Percentiles rank a stretch among this genome's conserved stretches.
These are phyloP conservation scores for Trametes pubescens DNA, from an alignment of 1,284 basidiomycete species.

Conservation along the genomic window DNA sequence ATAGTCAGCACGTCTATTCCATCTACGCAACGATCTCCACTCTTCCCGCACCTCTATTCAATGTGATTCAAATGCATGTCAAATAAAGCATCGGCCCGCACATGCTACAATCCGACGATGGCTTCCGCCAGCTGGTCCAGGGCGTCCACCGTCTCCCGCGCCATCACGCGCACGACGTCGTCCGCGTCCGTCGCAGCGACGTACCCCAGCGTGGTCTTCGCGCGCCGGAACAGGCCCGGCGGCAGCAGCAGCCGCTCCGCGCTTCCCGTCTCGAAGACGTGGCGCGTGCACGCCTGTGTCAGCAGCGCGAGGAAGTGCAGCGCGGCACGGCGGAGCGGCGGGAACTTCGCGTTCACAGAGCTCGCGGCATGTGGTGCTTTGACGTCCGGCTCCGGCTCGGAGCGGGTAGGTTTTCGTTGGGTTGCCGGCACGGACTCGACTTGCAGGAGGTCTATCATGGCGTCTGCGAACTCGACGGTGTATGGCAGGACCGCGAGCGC, in stretches of 20 bases:
- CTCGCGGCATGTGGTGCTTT: conserved; percentile 48
- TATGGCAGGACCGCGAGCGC: conserved; percentile 72
- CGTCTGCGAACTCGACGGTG: conserved; percentile 64
- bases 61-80: conserved; percentile 14
- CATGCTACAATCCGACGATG: conserved; percentile 50
- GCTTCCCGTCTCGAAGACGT: conserved; percentile 53
- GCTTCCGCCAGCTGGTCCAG: conserved; percentile 61
- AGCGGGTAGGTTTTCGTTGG: conserved; percentile 21
- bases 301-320: conserved; percentile 80
- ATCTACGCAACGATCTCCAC: neutral
- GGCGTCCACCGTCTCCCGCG: conserved; percentile 72
- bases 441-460: conserved; percentile 83
- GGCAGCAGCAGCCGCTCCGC: conserved; percentile 43
- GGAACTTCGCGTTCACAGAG: conserved; percentile 69
- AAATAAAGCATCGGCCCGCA: no score
- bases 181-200: conserved; percentile 79
- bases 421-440: conserved; percentile 63
- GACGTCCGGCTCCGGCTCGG: conserved; percentile 18
- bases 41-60: neutral
- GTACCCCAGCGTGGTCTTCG: conserved; percentile 74
- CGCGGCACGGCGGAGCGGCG: conserved; percentile 83
- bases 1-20: neutral
- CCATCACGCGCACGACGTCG: conserved; percentile 78
- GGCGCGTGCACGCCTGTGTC: conserved; percentile 59
- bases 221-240: conserved; percentile 55